phyloP scores from a whole-genome alignment of 345 rosid genomes.

The Dipteronia sinensis region DNA sequence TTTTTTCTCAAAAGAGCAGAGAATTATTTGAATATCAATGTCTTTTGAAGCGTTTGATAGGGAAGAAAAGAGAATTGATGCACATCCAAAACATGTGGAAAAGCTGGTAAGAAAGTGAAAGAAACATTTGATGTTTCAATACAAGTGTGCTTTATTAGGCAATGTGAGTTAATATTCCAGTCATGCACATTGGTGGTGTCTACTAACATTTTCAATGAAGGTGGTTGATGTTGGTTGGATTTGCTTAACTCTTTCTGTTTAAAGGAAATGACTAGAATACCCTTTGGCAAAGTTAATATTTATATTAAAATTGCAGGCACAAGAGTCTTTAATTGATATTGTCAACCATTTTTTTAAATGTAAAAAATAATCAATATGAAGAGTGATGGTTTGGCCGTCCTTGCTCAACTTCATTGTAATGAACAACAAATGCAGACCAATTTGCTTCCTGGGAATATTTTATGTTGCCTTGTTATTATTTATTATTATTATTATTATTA shows the following conservation, averaged over 20 bases:
- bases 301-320: constrained; percentile 6
- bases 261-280: constrained; percentile 12
- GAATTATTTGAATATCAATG: not conserved
- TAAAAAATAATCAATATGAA: not conserved
- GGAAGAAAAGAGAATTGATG: too few species aligned
- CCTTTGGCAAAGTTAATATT: not conserved
- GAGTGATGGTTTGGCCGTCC: constrained; percentile 15
- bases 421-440: not conserved
- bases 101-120: not conserved
- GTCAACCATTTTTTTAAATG: not conserved
- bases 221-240: constrained; percentile 29
- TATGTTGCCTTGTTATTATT: too few species aligned
- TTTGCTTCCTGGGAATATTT: constrained; percentile 1
- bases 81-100: constrained; percentile 7
- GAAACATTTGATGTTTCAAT: not conserved
- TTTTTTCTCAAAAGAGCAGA: not conserved
- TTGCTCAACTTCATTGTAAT: not conserved
- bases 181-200: constrained; percentile 8
- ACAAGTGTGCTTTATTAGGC: not conserved
- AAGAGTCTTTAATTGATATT: not conserved
- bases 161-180: constrained; percentile 10
- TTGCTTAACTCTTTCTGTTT: not conserved
- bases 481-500: too few species aligned
- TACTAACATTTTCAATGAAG: constrained; percentile 34
- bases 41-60: too few species aligned